Evolutionary conservation across 805 yeast genomes (phyloP), one percentile per base, ranked within the genome.

Genomic region (Pichia eremophila): DNA sequence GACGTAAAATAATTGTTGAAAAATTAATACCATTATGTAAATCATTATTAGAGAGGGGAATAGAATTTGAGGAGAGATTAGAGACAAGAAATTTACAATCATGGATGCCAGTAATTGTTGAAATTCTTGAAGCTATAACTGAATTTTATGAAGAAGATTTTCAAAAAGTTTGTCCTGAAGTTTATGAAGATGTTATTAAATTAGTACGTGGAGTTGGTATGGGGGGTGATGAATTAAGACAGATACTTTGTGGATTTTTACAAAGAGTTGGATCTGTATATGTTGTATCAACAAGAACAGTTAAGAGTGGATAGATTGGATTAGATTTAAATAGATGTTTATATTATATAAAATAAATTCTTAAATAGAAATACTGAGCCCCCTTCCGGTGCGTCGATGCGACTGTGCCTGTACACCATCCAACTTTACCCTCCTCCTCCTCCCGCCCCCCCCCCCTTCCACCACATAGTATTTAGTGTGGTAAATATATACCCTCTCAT

Each of bases 31-130:
- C 88, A 27, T 71, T 89, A 59, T 85, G 95, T 57, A 78, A 75
- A 9, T 72, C 77, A 7, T 83, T 91, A 31, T 74, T 89, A 27
- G 75, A 75, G 47, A 78, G 90, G 51, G 90, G 79, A 62, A 74
- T 81, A 32, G 72, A 74, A 2, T 72, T 90, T 55, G 91, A 85
- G 54, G 95, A 85, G 52, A 70, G 78, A 7, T 91, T 85, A 63
- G 88, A 83, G 57, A 79, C 77, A 45, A 77, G 95, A 58, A 86
- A 86, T 62, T 79, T 91, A 40, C 72, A 77, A 17, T 82, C 95
- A 4, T 84, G 97, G 95, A 75, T 85, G 57, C 97, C 98, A 0
- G 97, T 93, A 18, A 88, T 91, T 38, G 83, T 86, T 34, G 95
- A 85, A 61, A 84, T 93, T 25, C 69, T 83, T 53, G 89, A 85